Base-by-base conservation (phyloP, 768 basidiomycete genomes). In the Amanita molliuscula region DNA sequence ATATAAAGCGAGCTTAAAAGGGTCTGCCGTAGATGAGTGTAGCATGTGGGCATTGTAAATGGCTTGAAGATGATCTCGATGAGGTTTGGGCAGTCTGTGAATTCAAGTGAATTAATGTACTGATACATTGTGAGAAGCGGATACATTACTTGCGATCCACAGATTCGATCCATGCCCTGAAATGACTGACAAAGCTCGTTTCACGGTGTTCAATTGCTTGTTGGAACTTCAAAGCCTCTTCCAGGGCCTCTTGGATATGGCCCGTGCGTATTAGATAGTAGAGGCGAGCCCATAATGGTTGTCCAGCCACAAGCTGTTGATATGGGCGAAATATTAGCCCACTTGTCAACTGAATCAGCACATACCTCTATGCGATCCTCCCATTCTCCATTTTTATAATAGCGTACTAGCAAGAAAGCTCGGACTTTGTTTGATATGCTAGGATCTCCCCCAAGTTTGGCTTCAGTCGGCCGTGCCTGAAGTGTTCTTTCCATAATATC, bases 1-100 rank as follows among this genome's bases (percentile, higher is more conserved):
- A 73, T 96, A 97, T 28, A 99, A 65, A 0, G 93, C 94, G 48
- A 94, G 81, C 62, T 97, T 98, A 76, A 93, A 98, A 0, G 94
- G 94, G 64, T 98, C 96, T 13, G 82, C 81, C 2, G 83, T 84
- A 16, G 86, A 77, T 3, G 88, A 83, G 63, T 93, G 91, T 31
- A 94, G 64, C 81, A 98, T 89, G 56, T 92, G 89, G 0, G 88
- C 81, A 57, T 89, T 89, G 62, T 88, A 90, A 1, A 82, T 72
- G 0, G 81, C 74, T 56, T 86, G 83, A 2, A 98, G 73, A 50
- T 90, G 84, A 57, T 94, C 90, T 3, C 84, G 76, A 56, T 86
- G 79, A 0, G 77, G 71, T 65, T 81, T 84, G 4, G 87, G 78
- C 34, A 90, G 64, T 47, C 86, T 88, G 47, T 9, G 10, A 38